Evolutionary conservation across 768 basidiomycete species (phyloP).

Genomic region (Mycena pura): DNA sequence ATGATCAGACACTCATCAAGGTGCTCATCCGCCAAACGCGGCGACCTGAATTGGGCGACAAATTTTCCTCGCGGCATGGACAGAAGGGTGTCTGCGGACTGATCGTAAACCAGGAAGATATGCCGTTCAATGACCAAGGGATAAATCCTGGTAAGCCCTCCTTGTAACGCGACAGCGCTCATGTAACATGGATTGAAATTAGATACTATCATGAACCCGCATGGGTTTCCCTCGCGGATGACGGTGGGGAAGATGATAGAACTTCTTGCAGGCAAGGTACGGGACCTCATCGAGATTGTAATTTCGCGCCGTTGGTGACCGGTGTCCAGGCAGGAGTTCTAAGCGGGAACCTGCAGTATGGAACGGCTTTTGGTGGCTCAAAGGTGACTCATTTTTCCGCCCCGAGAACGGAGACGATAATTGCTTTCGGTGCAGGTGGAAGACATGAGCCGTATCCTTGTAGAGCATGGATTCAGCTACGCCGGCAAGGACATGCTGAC

Average conservation of each 20-base stretch:
- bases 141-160: constrained; percentile 78
- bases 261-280: constrained; percentile 90
- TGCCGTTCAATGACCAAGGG: constrained; percentile 99
- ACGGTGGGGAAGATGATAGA: constrained; percentile 99
- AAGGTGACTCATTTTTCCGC: constrained; percentile 61
- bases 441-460: constrained; percentile 96
- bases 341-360: constrained; percentile 88
- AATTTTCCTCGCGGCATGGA: constrained; percentile 97
- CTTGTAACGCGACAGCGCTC: not conserved
- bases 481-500: constrained; percentile 99
- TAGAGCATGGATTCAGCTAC: constrained; percentile 96
- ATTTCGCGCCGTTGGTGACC: constrained; percentile 16
- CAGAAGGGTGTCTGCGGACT: constrained; percentile 99
- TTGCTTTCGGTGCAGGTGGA: constrained; percentile 66
- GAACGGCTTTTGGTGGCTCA: constrained; percentile 96
- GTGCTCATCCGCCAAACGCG: constrained; percentile 97
- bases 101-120: constrained; percentile 98
- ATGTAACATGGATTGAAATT: constrained; percentile 13
- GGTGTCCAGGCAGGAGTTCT: constrained; percentile 84
- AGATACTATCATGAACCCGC: constrained; percentile 99
- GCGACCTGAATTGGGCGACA: constrained; percentile 96
- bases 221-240: constrained; percentile 99
- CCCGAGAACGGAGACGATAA: not conserved
- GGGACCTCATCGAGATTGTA: not conserved
- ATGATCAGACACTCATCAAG: constrained; percentile 96